Base-by-base conservation (phyloP, 139 green algal genomes). In the Penium margaritaceum region DNA sequence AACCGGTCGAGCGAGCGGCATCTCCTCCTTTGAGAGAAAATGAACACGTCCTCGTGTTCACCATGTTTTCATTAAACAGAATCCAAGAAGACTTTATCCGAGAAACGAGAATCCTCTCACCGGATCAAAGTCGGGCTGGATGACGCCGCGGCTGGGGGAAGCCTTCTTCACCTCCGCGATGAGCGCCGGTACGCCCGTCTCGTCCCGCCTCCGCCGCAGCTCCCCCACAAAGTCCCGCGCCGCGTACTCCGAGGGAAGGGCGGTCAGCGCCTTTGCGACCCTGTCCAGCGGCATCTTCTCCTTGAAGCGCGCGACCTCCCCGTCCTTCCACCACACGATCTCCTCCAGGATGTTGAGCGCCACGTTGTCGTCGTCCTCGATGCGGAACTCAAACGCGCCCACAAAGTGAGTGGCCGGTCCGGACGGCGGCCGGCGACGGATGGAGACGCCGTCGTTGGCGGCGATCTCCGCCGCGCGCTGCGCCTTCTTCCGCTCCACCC, bases 91-190 rank as follows among this genome's bases (percentile, higher is more conserved):
- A n/a, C n/a, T n/a, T n/a, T n/a, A n/a, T n/a, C n/a, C n/a, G n/a
- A n/a, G n/a, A n/a, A n/a, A n/a, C n/a, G 47, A 60, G 15, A 57
- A n/a, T 57, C 21, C n/a, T 2, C 81, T 84, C 27, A 97, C 91
- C 4, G 90, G 88, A 81, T 98, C 89, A 79, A 98, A 98, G 83
- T 98, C 78, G 7, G 90, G 89, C 78, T 96, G 90, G 51, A 99
- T 95, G 37, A 99, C 84, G 7, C 94, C 94, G 70, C 90, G 91
- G 83, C 81, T 91, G 70, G 94, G 94, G 0, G 91, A 97, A 2
- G 94, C 94, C 78, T 98, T 98, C 85, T 99, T 99, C 32, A 97
- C 91, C 84, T 99, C 93, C 0, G 92, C 92, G 66, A 99, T 99
- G 24, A 99, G 85, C 2, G 85, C 93, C 3, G 93, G 94, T 61